Evolutionary conservation across 352 stramenopile genomes (phyloP).

Genomic region (Phytophthora hibernalis): DNA sequence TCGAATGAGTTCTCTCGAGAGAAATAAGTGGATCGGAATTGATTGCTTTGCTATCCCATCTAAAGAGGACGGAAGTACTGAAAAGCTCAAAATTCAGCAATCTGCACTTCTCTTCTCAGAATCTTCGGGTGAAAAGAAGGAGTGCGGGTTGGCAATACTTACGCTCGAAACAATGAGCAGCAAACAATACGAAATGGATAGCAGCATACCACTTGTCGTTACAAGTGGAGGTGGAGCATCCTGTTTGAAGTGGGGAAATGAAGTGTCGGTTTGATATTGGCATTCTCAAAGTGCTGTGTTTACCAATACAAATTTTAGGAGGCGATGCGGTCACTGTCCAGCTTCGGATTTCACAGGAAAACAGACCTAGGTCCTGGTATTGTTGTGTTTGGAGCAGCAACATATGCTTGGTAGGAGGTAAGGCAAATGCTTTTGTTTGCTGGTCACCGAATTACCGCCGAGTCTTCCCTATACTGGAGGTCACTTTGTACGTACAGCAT

Average conservation of each 20-base stretch:
- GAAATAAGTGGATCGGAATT: conserved; percentile 31
- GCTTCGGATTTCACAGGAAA: conserved; percentile 29
- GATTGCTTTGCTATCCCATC: conserved; percentile 19
- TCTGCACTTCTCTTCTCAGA: conserved; percentile 13
- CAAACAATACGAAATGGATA: neutral
- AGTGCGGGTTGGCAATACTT: conserved; percentile 21
- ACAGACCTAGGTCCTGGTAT: conserved; percentile 14
- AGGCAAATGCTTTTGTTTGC: conserved; percentile 4
- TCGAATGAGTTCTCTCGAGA: conserved; percentile 29
- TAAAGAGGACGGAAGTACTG: neutral
- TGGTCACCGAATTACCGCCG: conserved; percentile 38
- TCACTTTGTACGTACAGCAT: conserved; percentile 22
- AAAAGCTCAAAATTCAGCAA: conserved; percentile 8
- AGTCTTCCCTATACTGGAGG: conserved; percentile 31
- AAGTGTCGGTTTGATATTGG: conserved; percentile 32
- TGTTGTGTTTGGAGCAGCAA: neutral
- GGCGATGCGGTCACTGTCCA: conserved; percentile 19
- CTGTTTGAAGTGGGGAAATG: conserved; percentile 19
- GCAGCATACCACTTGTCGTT: conserved; percentile 14
- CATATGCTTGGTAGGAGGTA: conserved; percentile 3
- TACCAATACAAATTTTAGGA: conserved; percentile 15
- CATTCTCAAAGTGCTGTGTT: conserved; percentile 12
- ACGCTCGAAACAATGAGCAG: conserved; percentile 7
- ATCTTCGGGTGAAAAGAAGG: neutral
- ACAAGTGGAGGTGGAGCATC: conserved; percentile 20